A percentile compares a stretch with the other conserved stretches of the same genome.
Conservation (phyloP, 148 eudicot species). For the Spergularia bocconei region DNA sequence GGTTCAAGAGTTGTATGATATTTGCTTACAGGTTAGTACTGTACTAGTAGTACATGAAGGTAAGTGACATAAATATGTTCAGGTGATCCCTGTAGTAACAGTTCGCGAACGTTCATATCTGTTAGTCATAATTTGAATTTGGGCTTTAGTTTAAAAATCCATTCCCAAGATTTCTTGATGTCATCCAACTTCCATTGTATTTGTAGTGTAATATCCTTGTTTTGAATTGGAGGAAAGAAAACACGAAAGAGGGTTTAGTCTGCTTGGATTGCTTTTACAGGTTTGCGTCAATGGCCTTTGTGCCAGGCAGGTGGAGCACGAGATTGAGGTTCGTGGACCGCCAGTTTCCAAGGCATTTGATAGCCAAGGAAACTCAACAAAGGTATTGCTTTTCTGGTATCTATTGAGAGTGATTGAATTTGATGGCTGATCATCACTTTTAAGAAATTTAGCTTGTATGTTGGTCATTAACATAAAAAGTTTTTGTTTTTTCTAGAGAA, state of each 20-base stretch:
- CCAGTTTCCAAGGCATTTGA: conserved; percentile 96
- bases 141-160: background rate
- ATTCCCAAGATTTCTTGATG: background rate
- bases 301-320: conserved; percentile 63
- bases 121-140: background rate
- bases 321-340: conserved; percentile 94
- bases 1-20: background rate
- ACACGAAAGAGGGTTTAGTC: background rate
- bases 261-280: conserved; percentile 35
- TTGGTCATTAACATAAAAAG: background rate
- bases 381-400: conserved; percentile 49
- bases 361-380: conserved; percentile 77
- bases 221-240: background rate
- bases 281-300: conserved; percentile 63
- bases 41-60: background rate
- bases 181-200: too few species aligned
- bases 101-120: background rate
- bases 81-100: background rate
- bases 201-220: background rate
- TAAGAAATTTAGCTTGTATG: background rate
- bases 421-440: background rate
- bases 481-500: too few species aligned
- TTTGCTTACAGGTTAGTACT: background rate
- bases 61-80: background rate
- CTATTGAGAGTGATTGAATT: background rate